A percentile compares a stretch with the other conserved stretches of the same genome.
These are phyloP conservation scores for Penicillium desertorum DNA, from an alignment of 495 filamentous ascomycete genomes.

Conservation along the genomic window DNA sequence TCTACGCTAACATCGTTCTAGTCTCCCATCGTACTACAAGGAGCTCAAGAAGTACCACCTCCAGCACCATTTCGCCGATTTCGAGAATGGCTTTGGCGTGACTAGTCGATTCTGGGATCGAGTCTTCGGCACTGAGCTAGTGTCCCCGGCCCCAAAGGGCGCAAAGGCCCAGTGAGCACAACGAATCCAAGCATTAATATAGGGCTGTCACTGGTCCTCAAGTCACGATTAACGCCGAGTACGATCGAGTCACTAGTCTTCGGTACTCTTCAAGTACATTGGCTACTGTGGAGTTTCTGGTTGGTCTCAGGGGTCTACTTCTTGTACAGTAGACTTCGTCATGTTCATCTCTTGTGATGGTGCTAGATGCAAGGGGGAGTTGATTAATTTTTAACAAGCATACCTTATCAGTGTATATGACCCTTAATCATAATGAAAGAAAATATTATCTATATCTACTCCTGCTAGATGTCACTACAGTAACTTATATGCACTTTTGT, in stretches of 20 bases:
- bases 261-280: conserved; percentile 10
- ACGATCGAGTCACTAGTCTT: conserved; percentile 1
- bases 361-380: background rate
- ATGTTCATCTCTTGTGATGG: conserved; percentile 1
- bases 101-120: conserved; percentile 97
- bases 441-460: background rate
- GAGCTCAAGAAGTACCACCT: conserved; percentile 95
- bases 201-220: conserved; percentile 8
- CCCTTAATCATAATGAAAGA: conserved; percentile 39
- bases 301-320: conserved; percentile 17
- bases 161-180: conserved; percentile 56
- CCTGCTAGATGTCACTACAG: background rate
- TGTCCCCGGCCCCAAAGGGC: conserved; percentile 41
- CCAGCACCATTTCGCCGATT: conserved; percentile 94
- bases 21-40: conserved; percentile 82
- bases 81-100: conserved; percentile 96
- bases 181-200: conserved; percentile 1
- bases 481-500: background rate
- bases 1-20: conserved; percentile 27
- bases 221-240: conserved; percentile 30
- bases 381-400: conserved; percentile 9
- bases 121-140: conserved; percentile 85
- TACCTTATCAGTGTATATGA: conserved; percentile 37
- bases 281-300: conserved; percentile 22
- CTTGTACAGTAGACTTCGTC: conserved; percentile 23